phyloP scores from a whole-genome alignment of 768 basidiomycete species.

The Panellus pusillus region DNA sequence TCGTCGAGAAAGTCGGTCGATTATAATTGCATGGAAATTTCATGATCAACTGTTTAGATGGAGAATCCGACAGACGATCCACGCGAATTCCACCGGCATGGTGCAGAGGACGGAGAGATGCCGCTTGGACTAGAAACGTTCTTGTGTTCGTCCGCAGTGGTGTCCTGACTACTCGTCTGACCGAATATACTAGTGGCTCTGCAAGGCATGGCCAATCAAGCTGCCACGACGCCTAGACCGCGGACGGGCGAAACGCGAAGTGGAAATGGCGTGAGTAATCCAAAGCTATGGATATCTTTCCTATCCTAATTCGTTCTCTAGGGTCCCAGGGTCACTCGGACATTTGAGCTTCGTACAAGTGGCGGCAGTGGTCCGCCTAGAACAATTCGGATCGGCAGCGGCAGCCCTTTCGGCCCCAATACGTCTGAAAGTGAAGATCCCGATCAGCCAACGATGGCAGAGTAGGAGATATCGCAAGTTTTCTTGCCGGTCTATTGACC shows the following conservation, averaged over 20 bases:
- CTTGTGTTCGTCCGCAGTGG: conserved; percentile 39
- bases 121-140: conserved; percentile 48
- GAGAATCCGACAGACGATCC: conserved; percentile 78
- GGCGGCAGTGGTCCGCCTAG: conserved; percentile 27
- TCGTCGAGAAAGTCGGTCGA: conserved; percentile 38
- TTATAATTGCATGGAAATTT: neutral
- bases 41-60: conserved; percentile 45
- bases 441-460: conserved; percentile 45
- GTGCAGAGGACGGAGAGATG: conserved; percentile 29
- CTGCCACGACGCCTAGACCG: too few relatives aligned
- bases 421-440: conserved; percentile 29
- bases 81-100: conserved; percentile 54
- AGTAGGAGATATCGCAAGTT: conserved; percentile 38
- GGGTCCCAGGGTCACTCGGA: conserved; percentile 17
- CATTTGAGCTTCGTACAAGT: conserved; percentile 35
- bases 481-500: neutral
- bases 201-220: conserved; percentile 20
- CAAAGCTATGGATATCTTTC: neutral
- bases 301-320: neutral
- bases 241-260: too few relatives aligned
- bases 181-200: conserved; percentile 14
- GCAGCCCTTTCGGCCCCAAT: conserved; percentile 27
- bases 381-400: conserved; percentile 40
- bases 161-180: neutral
- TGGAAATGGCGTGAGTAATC: neutral